Evolutionary conservation across 2,329 filamentous ascomycete genomes (phyloP), one percentile per base, ranked within the genome.

Genomic region (Sporothrix protearum): DNA sequence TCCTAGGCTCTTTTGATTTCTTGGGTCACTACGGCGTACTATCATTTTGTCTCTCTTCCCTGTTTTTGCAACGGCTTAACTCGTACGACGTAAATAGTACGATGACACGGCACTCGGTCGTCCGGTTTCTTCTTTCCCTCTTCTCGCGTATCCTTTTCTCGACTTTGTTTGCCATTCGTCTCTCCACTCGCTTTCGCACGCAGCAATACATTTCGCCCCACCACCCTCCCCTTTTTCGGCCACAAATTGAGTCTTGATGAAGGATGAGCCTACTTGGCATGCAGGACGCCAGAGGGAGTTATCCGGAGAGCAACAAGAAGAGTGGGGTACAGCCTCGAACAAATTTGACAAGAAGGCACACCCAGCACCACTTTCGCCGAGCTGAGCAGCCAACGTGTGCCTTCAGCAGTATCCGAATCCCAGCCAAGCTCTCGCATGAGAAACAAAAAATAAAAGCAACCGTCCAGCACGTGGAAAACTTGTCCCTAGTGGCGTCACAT

Each of bases 391-490:
- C n/a, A n/a, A n/a, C n/a, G n/a, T n/a, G n/a, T n/a, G n/a, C 59
- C 51, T 59, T 30, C 36, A 73, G 69, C 49, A 73, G 69, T 42
- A 69, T 25, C 30, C 59, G 59, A 49, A 57, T 39, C 64, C 64
- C 30, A 30, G 47, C 64, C 53, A 33, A 66, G 63, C 42, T 66
- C 25, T 28, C 33, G 9, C 59, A 14, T 5, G 16, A 33, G 12
- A 30, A 33, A 14, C 4, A 33, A 4, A 57, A 28, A 19, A 33
- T 22, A 28, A 19, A 30, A 64, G 19, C 42, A 66, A 30, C 69
- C 69, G 33, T 42, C n/a, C 51, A 68, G n/a, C 51, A 69, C 68
- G 68, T 69, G 68, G 67, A 30, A 69, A 45, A 33, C n/a, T 45
- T 22, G 12, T 14, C 25, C 39, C 68, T 45, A 69, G 68, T 45